Conservation (phyloP, 2,329 filamentous ascomycete genomes). For the Onygenales sp. region DNA sequence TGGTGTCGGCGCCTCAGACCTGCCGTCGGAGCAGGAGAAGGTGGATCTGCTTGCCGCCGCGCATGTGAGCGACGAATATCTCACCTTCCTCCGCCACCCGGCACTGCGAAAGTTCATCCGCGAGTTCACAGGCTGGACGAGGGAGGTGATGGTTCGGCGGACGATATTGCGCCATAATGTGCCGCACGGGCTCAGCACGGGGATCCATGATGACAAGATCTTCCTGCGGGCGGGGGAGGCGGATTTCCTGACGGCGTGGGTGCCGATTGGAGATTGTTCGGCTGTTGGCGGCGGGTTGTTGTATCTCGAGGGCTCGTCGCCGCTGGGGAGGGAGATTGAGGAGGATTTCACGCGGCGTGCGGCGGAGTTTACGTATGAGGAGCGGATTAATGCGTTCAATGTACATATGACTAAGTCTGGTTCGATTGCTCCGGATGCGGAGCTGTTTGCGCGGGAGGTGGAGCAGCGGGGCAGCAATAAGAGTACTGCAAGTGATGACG, state of each 20-base stretch:
- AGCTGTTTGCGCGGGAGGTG: constrained; percentile 13
- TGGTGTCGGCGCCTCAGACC: constrained; percentile 24
- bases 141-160: constrained; percentile 24
- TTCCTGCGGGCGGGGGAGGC: constrained; percentile 32
- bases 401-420: constrained; percentile 20
- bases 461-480: constrained; percentile 5
- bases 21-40: constrained; percentile 19
- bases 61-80: constrained; percentile 24
- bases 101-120: constrained; percentile 26
- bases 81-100: constrained; percentile 26
- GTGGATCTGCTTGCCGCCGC: constrained; percentile 21
- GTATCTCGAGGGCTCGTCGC: constrained; percentile 30
- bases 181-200: constrained; percentile 26
- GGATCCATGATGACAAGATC: constrained; percentile 34
- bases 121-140: constrained; percentile 28
- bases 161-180: constrained; percentile 33
- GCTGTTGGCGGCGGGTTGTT: constrained; percentile 32
- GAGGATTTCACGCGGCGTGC: constrained; percentile 24
- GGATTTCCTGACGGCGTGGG: constrained; percentile 24
- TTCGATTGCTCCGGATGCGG: constrained; percentile 16
- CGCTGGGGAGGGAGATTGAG: constrained; percentile 30
- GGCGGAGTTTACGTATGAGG: constrained; percentile 20
- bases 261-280: constrained; percentile 29
- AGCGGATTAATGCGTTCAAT: constrained; percentile 24
- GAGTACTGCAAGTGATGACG: too few relatives aligned